A percentile compares a stretch with the other conserved stretches of the same genome.
Evolutionary conservation across 495 filamentous ascomycete species (phyloP).

Genomic region (Rhizodiscina lignyota): DNA sequence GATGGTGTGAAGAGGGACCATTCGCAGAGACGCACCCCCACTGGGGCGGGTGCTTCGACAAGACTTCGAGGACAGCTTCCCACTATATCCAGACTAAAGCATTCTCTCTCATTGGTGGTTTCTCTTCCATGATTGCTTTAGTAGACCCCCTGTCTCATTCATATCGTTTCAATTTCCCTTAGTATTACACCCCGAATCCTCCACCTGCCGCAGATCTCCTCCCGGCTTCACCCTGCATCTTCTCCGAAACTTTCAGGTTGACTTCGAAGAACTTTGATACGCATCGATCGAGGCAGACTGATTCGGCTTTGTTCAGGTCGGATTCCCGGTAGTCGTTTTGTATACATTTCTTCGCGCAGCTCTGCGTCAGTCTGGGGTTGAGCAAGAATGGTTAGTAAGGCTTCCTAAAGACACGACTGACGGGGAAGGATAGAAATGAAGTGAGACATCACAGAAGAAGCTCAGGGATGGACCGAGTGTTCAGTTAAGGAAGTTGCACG

Average conservation of each 20-base stretch:
- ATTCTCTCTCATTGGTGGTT: no score
- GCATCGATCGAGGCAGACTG: slow-evolving; percentile 93
- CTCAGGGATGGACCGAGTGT: neutral
- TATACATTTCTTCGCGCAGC: slow-evolving; percentile 85
- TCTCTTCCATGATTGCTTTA: no score
- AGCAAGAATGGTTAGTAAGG: neutral
- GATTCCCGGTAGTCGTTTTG: slow-evolving; percentile 79
- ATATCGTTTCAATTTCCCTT: no score
- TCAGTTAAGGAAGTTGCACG: neutral
- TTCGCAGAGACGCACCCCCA: no score
- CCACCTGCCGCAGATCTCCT: no score
- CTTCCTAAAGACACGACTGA: neutral
- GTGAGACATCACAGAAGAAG: no score
- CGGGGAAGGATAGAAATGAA: neutral
- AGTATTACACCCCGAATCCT: no score
- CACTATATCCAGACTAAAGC: no score
- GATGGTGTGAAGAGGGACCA: no score
- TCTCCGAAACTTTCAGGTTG: slow-evolving; percentile 77
- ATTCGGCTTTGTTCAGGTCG: slow-evolving; percentile 96
- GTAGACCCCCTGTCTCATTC: no score
- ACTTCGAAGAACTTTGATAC: slow-evolving; percentile 96
- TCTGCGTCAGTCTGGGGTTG: slow-evolving; percentile 62
- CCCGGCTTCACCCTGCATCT: slow-evolving; percentile 54
- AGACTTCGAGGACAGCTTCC: no score
- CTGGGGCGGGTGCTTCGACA: no score